These are phyloP conservation scores for Spergularia bocconei DNA, from an alignment of 148 eudicot genomes.

Conservation along the genomic window DNA sequence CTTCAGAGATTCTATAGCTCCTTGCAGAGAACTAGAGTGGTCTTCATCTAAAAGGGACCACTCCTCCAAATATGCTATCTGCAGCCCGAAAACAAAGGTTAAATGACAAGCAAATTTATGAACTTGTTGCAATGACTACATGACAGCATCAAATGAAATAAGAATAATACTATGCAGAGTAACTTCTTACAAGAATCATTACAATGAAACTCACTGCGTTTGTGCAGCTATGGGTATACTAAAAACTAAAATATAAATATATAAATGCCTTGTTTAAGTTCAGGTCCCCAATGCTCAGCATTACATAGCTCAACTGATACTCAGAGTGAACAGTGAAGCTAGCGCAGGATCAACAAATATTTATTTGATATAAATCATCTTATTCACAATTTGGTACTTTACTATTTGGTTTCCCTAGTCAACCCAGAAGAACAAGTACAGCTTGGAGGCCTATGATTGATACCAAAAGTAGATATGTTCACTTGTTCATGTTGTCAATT, in stretches of 20 bases:
- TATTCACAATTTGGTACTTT: neutral
- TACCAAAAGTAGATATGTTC: neutral
- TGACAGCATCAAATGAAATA: constrained; percentile 2
- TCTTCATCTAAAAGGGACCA: constrained; percentile 82
- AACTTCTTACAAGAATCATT: no score
- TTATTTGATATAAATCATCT: neutral
- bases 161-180: neutral
- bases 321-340: neutral
- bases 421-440: neutral
- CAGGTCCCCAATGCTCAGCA: neutral
- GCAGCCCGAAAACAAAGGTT: constrained; percentile 19
- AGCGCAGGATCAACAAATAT: neutral
- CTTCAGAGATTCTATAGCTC: constrained; percentile 86
- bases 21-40: constrained; percentile 67
- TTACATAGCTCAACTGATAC: neutral
- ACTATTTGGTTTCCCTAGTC: neutral
- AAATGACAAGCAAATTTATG: neutral
- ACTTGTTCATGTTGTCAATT: neutral
- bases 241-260: no score
- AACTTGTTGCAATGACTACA: neutral
- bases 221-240: no score
- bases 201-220: no score
- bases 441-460: neutral
- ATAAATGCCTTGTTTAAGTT: neutral
- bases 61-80: constrained; percentile 73